phyloP scores from a whole-genome alignment of 768 basidiomycete species.

The Holtermannia corniformis region DNA sequence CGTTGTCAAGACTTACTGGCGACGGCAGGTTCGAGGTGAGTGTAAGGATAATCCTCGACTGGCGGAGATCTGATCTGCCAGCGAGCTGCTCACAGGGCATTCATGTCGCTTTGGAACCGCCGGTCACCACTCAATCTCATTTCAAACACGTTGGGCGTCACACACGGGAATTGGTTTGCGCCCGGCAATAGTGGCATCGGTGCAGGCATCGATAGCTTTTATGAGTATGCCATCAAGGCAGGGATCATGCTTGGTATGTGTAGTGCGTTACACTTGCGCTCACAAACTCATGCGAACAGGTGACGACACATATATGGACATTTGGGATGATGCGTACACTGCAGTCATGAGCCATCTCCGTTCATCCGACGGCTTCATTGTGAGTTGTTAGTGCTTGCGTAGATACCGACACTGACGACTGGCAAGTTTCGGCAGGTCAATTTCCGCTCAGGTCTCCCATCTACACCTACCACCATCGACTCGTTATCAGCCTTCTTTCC shows the following conservation, averaged over 20 bases:
- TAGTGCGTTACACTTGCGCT: constrained; percentile 1
- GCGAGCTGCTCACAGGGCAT: constrained; percentile 76
- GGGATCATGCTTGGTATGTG: constrained; percentile 31
- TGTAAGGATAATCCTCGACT: neutral
- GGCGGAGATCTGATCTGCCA: constrained; percentile 1
- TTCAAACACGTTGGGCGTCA: constrained; percentile 76
- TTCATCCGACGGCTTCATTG: constrained; percentile 78
- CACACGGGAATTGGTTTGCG: constrained; percentile 65
- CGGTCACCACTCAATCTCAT: constrained; percentile 73
- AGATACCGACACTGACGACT: too few relatives aligned
- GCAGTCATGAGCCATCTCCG: constrained; percentile 78
- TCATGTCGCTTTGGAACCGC: constrained; percentile 88
- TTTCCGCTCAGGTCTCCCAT: constrained; percentile 63
- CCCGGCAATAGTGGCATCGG: constrained; percentile 76
- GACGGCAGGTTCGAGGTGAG: constrained; percentile 70
- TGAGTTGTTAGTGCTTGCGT: constrained; percentile 43
- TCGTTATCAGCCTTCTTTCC: constrained; percentile 95
- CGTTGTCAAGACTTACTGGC: constrained; percentile 78
- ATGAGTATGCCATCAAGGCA: constrained; percentile 50
- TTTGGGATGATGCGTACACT: constrained; percentile 74
- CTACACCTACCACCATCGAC: constrained; percentile 66
- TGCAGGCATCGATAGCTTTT: constrained; percentile 92
- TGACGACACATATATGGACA: constrained; percentile 68
- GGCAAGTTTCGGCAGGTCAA: constrained; percentile 74
- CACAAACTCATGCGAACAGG: constrained; percentile 44